Percentiles rank a stretch among this genome's conserved stretches.
phyloP scores from a whole-genome alignment of 2,329 filamentous ascomycete genomes.

The Clonostachys solani region DNA sequence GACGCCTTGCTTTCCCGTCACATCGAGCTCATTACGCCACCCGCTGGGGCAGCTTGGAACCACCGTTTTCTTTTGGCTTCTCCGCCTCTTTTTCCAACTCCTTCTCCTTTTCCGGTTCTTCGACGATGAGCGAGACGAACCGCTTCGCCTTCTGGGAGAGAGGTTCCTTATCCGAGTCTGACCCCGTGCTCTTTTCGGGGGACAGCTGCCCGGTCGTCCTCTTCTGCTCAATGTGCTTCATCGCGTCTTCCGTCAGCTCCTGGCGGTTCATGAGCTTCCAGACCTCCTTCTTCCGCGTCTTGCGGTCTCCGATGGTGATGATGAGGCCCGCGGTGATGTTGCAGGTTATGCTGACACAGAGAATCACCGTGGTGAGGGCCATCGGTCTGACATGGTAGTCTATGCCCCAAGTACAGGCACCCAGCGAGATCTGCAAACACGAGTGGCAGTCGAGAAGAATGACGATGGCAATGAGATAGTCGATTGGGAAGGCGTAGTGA shows the following conservation, averaged over 20 bases:
- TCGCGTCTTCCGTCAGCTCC: constrained; percentile 61
- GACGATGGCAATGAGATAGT: constrained; percentile 72
- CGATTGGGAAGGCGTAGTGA: constrained; percentile 73
- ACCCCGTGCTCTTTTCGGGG: constrained; percentile 14
- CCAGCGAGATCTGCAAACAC: constrained; percentile 74
- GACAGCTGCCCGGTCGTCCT: constrained; percentile 18
- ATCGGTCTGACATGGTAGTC: constrained; percentile 64
- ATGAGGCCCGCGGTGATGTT: constrained; percentile 75
- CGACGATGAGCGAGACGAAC: neutral
- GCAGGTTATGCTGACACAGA: constrained; percentile 72
- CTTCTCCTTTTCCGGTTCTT: neutral
- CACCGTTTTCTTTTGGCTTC: too few relatives aligned
- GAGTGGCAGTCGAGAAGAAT: constrained; percentile 76
- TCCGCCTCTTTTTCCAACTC: neutral
- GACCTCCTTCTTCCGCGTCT: constrained; percentile 82
- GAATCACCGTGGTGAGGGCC: constrained; percentile 75
- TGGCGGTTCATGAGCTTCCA: constrained; percentile 73
- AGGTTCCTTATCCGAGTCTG: neutral
- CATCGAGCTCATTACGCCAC: too few relatives aligned
- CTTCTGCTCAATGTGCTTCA: constrained; percentile 43
- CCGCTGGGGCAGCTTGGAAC: too few relatives aligned
- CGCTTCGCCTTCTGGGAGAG: neutral
- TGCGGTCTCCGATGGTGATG: constrained; percentile 72
- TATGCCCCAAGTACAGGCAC: constrained; percentile 75
- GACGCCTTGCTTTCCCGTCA: too few relatives aligned